Percentiles rank a stretch among this genome's conserved stretches.
These are phyloP conservation scores for Gymnopus androsaceus DNA, from an alignment of 1,284 basidiomycete species.

Conservation along the genomic window DNA sequence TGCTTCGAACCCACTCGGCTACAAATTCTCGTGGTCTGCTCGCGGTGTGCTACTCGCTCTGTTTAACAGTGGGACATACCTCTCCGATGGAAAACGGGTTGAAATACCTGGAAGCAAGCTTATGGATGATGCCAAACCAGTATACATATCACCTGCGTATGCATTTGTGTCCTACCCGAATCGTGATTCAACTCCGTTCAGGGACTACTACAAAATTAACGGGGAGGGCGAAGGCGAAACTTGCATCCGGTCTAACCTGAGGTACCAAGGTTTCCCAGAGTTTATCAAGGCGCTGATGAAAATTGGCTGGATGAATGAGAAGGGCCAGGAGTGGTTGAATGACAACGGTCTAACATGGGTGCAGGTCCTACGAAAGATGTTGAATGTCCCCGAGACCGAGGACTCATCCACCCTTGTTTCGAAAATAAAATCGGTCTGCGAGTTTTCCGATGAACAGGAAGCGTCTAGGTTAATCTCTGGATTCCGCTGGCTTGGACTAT, in stretches of 20 bases:
- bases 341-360: slow-evolving; percentile 79
- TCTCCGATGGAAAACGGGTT: slow-evolving; percentile 64
- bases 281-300: slow-evolving; percentile 90
- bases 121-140: slow-evolving; percentile 89
- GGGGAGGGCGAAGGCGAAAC: slow-evolving; percentile 76
- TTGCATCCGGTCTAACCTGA: slow-evolving; percentile 89
- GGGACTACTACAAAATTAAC: slow-evolving; percentile 85
- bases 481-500: slow-evolving; percentile 91
- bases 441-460: slow-evolving; percentile 74
- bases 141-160: slow-evolving; percentile 94
- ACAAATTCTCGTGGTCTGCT: slow-evolving; percentile 99
- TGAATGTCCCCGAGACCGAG: slow-evolving; percentile 70
- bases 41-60: slow-evolving; percentile 95
- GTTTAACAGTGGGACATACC: slow-evolving; percentile 88
- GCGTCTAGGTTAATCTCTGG: slow-evolving; percentile 81
- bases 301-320: slow-evolving; percentile 85
- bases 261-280: slow-evolving; percentile 98
- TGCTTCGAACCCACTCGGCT: slow-evolving; percentile 94
- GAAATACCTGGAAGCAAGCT: slow-evolving; percentile 73
- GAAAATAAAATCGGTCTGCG: slow-evolving; percentile 68
- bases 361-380: slow-evolving; percentile 80
- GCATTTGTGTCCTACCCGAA: slow-evolving; percentile 98
- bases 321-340: slow-evolving; percentile 77
- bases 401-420: slow-evolving; percentile 72
- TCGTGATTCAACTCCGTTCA: slow-evolving; percentile 91